Conservation (phyloP, 1,284 basidiomycete species). For the Pyrrhoderma lamaoense region DNA sequence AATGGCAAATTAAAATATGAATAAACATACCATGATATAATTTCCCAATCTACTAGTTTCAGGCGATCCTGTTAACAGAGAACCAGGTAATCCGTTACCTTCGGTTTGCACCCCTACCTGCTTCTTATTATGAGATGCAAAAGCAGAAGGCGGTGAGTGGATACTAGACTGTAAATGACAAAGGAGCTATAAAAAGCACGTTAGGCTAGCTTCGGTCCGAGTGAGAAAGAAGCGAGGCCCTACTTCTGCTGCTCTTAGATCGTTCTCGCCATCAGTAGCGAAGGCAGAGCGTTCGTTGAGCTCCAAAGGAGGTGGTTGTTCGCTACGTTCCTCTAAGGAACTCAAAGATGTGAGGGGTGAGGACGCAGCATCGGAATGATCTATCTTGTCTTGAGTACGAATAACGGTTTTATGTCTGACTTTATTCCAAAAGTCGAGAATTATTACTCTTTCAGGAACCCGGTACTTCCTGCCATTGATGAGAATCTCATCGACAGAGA, state of each 20-base stretch:
- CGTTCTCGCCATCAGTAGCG: constrained; percentile 29
- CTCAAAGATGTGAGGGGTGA: constrained; percentile 72
- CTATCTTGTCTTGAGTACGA: too few relatives aligned
- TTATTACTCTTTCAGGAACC: constrained; percentile 89
- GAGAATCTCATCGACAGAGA: constrained; percentile 64
- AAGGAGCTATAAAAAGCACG: not conserved
- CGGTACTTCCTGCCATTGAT: constrained; percentile 84
- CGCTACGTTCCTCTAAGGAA: constrained; percentile 56
- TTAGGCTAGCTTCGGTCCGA: not conserved
- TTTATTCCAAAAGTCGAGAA: constrained; percentile 94
- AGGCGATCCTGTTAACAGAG: constrained; percentile 10
- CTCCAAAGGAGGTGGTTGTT: constrained; percentile 26
- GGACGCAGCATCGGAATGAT: too few relatives aligned
- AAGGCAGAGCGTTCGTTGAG: constrained; percentile 15
- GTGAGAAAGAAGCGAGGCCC: constrained; percentile 2
- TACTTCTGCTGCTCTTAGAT: constrained; percentile 39
- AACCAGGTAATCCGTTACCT: constrained; percentile 1
- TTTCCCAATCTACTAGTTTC: constrained; percentile 4
- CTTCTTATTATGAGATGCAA: not conserved
- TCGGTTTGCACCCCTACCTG: constrained; percentile 5
- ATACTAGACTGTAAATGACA: constrained; percentile 3
- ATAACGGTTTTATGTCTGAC: constrained; percentile 36
- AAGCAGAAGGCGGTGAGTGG: not conserved
- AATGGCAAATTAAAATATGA: too few relatives aligned
- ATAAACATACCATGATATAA: constrained; percentile 13